Conservation (phyloP, 192 early-diverging fungal genomes). For the Backusella tuberculispora region DNA sequence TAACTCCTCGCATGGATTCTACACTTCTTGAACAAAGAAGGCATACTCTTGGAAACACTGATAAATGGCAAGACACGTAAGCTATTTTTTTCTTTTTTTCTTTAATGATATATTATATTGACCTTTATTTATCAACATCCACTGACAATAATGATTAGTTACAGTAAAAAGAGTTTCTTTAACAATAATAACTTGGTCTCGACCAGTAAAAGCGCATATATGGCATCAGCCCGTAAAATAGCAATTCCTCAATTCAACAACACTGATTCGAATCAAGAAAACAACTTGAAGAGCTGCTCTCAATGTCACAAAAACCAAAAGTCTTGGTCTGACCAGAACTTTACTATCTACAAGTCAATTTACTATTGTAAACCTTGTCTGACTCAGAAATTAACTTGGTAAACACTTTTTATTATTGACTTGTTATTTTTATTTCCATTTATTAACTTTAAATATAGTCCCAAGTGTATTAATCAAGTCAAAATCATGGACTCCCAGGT, state of each 20-base stretch:
- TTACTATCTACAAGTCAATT: slow-evolving; percentile 11
- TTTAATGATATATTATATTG: background rate
- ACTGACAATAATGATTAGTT: background rate
- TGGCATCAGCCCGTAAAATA: background rate
- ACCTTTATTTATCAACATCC: background rate
- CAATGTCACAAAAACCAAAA: background rate
- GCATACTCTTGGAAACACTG: background rate
- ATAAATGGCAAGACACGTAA: slow-evolving; percentile 23
- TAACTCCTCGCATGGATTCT: background rate
- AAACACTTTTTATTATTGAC: background rate
- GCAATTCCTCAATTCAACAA: slow-evolving; percentile 11
- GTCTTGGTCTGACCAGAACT: slow-evolving; percentile 10
- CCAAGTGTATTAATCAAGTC: background rate
- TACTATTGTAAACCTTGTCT: slow-evolving; percentile 22
- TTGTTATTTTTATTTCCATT: background rate
- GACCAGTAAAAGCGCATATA: background rate
- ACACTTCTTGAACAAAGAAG: slow-evolving; percentile 12
- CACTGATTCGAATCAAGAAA: background rate
- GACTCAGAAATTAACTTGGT: background rate
- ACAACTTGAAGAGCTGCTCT: slow-evolving; percentile 9
- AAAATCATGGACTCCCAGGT: slow-evolving; percentile 1
- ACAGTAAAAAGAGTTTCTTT: slow-evolving; percentile 15
- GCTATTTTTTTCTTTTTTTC: background rate
- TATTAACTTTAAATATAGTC: background rate
- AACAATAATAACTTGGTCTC: background rate